Evolutionary conservation across 2,329 filamentous ascomycete genomes (phyloP), one percentile per base, ranked within the genome.

Genomic region (Penicillium sp.): DNA sequence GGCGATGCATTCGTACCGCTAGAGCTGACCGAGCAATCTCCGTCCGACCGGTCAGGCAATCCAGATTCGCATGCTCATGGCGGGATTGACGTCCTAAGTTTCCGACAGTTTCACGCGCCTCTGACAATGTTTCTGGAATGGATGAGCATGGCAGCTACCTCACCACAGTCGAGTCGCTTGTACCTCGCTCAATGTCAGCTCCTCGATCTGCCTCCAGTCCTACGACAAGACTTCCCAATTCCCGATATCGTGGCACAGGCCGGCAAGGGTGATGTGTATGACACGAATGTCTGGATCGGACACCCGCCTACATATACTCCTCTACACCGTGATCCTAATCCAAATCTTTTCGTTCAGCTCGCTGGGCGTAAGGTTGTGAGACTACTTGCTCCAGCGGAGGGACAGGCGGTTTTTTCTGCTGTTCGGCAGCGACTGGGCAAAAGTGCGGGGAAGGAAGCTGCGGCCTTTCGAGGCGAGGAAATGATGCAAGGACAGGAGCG

Each of bases 251-350:
- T 95, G 3, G 70, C 65, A 3, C 67, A 75, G 6, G 80, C 83
- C 1, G 89, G 89, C 0, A 87, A 82, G 60, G 90, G 90, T 2
- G 92, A 96, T 68, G 74, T 96, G n/a, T 96, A 97, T 68, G 83
- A 81, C 62, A 86, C 88, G 0, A 95, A 89, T 62, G 77, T 97
- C 41, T 99, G 93, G 93, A 80, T 97, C 12, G 94, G 94, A 0
- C 78, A 87, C 13, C 85, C 90, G 36, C 90, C 90, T 0, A 96
- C 92, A 0, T 91, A 90, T 62, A 96, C 94, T 0, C 91, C 94
- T 3, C 77, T 96, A 3, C 94, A 99, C 71, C 84, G 88, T 49
- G 94, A 99, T 65, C 94, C 94, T 0, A 97, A 97, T 64, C 90
- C 90, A 0, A 99, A 99, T 67, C 65, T 96, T 0, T 96, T 97